Evolutionary conservation across 139 green algal genomes (phyloP).

Genomic region (Mesostigma viride): DNA sequence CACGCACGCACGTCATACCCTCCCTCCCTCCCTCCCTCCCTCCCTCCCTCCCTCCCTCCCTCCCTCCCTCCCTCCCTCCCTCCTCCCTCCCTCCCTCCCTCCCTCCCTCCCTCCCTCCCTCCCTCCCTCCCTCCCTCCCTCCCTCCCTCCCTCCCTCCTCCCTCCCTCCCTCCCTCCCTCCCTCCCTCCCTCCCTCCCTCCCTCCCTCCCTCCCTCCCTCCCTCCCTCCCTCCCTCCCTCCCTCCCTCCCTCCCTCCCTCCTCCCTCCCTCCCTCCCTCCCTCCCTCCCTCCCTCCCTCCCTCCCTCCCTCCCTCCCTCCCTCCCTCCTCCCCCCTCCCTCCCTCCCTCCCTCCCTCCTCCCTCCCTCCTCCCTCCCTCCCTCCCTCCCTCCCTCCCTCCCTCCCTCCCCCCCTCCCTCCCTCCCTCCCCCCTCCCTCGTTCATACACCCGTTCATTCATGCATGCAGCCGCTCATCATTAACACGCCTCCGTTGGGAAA

Average conservation of each 20-base stretch:
- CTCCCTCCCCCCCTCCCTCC: too few species aligned
- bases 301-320: neutral
- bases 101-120: neutral
- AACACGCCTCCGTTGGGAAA: too few species aligned
- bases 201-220: neutral
- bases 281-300: neutral
- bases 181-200: neutral
- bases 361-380: too few species aligned
- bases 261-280: neutral
- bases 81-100: neutral
- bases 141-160: neutral
- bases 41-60: neutral
- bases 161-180: neutral
- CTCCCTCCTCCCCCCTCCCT: neutral
- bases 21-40: neutral
- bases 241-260: neutral
- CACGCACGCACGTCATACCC: neutral
- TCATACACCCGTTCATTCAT: too few species aligned
- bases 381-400: too few species aligned
- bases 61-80: too few species aligned
- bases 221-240: neutral
- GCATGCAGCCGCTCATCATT: too few species aligned
- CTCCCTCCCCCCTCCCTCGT: too few species aligned
- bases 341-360: too few species aligned
- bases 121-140: neutral